Evolutionary conservation across 1,284 basidiomycete genomes (phyloP), one percentile per base, ranked within the genome.

Genomic region (Microbotryum lychnidis-dioicae): DNA sequence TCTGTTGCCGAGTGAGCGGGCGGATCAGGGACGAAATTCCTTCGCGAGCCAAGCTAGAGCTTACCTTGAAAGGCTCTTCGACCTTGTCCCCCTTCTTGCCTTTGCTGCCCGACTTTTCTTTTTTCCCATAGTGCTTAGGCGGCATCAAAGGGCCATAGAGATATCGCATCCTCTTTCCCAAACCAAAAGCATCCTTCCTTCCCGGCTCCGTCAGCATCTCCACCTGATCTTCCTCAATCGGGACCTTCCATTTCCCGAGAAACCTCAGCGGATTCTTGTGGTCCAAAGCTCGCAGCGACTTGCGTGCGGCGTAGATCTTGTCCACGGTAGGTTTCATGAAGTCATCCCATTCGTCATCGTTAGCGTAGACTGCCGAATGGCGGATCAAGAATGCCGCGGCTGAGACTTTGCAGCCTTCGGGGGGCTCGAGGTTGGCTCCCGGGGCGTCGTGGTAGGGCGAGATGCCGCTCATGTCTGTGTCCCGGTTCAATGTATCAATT

Each of bases 191-290:
- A 64, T 78, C 77, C 21, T 71, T 65, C 50, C 68, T 72, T 2
- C 78, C 78, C 8, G 72, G 69, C 46, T 72, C 68, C 18, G 75
- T 76, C 64, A 94, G 76, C 10, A 85, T 83, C 66, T 93, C 87
- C 50, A 94, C 79, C 71, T 87, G 89, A 47, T 80, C 78, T 58
- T 87, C 80, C 79, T 85, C 84, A 14, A 79, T 74, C 1, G 73
- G 74, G n/a, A 70, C 73, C 58, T 74, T 51, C 76, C 77, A 78
- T 9, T 71, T 58, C 47, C 64, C 66, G 50, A 79, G 68, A 65
- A 78, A 79, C 10, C 58, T 55, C 70, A 77, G 75, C 4, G 70
- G 67, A 25, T 59, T 45, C 48, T 58, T 25, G 60, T 54, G 6
- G 50, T 54, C 70, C 31, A 74, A 65, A 27, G 66, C 45, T 69